phyloP scores from a whole-genome alignment of 805 yeast species.

The Grigorovia yakushimaensis region DNA sequence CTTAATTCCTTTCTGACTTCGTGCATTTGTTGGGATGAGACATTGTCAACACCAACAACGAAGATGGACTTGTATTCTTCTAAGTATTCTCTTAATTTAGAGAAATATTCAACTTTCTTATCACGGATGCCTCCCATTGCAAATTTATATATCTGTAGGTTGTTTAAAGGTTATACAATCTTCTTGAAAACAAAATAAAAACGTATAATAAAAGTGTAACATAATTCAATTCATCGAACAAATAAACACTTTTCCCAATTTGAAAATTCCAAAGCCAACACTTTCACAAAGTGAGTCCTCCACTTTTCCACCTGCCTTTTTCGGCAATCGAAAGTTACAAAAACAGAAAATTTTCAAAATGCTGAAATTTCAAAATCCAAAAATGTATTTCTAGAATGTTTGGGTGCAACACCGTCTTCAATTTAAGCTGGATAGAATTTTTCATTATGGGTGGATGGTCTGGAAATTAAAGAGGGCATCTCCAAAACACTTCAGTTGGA shows the following conservation, averaged over 20 bases:
- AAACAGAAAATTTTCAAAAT: too few relatives aligned
- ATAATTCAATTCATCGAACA: background rate
- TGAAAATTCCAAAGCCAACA: background rate
- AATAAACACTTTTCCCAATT: background rate
- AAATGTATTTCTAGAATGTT: background rate
- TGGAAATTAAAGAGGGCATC: too few relatives aligned
- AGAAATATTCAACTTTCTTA: conserved; percentile 91
- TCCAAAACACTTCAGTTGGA: too few relatives aligned
- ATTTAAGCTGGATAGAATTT: too few relatives aligned
- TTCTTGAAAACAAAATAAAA: too few relatives aligned
- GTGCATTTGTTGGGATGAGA: conserved; percentile 99
- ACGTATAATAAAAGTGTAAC: too few relatives aligned
- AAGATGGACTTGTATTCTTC: conserved; percentile 97
- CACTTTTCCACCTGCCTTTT: too few relatives aligned
- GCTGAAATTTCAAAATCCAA: too few relatives aligned
- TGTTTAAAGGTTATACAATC: conserved; percentile 58
- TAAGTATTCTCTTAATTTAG: conserved; percentile 87
- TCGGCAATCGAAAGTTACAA: background rate
- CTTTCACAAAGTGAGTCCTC: too few relatives aligned
- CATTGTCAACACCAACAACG: conserved; percentile 99
- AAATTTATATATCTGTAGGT: conserved; percentile 62
- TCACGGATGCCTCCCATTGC: conserved; percentile 99
- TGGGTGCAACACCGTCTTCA: too few relatives aligned
- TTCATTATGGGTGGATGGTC: too few relatives aligned
- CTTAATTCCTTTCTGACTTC: conserved; percentile 96